Conservation (phyloP, 257 asterid species). For the Solanum lycopersicoides region DNA sequence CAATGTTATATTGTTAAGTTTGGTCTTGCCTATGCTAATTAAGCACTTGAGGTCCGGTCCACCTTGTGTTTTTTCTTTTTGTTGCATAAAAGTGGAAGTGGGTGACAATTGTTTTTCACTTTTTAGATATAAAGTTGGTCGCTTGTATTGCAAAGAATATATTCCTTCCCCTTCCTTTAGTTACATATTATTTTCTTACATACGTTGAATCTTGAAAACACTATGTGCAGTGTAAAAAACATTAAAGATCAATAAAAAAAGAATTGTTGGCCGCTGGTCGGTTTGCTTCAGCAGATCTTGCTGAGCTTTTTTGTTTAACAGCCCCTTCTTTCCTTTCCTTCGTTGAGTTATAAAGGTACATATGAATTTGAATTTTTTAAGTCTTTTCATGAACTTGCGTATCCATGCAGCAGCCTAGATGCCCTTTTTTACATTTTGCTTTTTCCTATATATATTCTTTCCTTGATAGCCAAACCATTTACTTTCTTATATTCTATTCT, state of each 20-base stretch:
- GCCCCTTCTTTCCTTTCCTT: background rate
- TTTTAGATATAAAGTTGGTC: background rate
- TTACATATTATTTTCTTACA: background rate
- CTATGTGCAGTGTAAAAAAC: background rate
- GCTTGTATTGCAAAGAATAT: background rate
- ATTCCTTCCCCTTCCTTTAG: background rate
- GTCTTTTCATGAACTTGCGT: conserved; percentile 17
- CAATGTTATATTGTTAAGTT: background rate
- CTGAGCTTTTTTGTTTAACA: background rate
- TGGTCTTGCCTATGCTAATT: background rate
- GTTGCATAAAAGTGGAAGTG: background rate
- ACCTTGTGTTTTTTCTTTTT: background rate
- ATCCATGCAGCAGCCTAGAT: conserved; percentile 35
- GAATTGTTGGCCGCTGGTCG: background rate
- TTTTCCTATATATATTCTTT: background rate
- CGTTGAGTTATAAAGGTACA: background rate
- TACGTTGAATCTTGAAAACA: background rate
- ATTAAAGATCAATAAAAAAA: background rate
- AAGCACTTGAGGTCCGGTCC: background rate
- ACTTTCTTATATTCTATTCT: background rate
- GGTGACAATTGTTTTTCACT: background rate
- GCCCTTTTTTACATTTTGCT: conserved; percentile 4
- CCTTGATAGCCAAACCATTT: background rate
- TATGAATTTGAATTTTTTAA: background rate
- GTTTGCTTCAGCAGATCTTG: conserved; percentile 5